phyloP scores from a whole-genome alignment of 495 filamentous ascomycete species.

The Mytilinidion resinicola region DNA sequence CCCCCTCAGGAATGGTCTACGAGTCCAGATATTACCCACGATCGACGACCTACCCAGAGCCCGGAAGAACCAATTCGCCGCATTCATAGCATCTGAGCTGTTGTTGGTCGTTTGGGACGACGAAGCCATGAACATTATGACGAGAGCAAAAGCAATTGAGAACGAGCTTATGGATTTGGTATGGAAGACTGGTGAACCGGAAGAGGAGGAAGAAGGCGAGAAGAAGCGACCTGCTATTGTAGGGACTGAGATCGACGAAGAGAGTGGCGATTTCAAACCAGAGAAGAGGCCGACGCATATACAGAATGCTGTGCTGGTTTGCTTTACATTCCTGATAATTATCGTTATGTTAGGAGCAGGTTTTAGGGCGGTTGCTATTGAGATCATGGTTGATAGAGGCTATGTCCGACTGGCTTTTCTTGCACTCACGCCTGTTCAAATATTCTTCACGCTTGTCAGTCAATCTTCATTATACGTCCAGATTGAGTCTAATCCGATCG shows the following conservation, averaged over 20 bases:
- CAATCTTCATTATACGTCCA: neutral
- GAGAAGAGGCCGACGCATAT: slow-evolving; percentile 60
- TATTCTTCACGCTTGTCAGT: slow-evolving; percentile 65
- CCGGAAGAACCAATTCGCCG: slow-evolving; percentile 68
- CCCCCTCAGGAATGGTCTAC: slow-evolving; percentile 66
- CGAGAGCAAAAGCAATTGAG: slow-evolving; percentile 61
- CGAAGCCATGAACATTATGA: slow-evolving; percentile 60
- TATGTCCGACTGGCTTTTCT: slow-evolving; percentile 58
- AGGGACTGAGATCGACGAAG: slow-evolving; percentile 59
- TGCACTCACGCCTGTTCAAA: slow-evolving; percentile 58
- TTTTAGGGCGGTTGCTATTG: slow-evolving; percentile 59
- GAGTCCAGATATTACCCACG: slow-evolving; percentile 65
- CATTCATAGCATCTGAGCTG: slow-evolving; percentile 62
- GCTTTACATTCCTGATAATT: slow-evolving; percentile 56
- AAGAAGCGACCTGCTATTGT: slow-evolving; percentile 40
- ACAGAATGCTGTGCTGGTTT: slow-evolving; percentile 60
- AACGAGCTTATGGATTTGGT: slow-evolving; percentile 67
- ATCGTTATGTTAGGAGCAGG: slow-evolving; percentile 60
- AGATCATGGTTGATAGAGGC: slow-evolving; percentile 56
- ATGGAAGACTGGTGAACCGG: slow-evolving; percentile 50
- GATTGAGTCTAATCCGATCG: slow-evolving; percentile 1
- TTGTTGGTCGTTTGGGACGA: slow-evolving; percentile 73
- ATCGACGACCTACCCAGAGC: slow-evolving; percentile 61
- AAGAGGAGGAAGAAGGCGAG: slow-evolving; percentile 35
- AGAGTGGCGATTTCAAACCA: slow-evolving; percentile 58